Conservation (phyloP, 768 basidiomycete genomes). For the Hypholoma sublateritium region DNA sequence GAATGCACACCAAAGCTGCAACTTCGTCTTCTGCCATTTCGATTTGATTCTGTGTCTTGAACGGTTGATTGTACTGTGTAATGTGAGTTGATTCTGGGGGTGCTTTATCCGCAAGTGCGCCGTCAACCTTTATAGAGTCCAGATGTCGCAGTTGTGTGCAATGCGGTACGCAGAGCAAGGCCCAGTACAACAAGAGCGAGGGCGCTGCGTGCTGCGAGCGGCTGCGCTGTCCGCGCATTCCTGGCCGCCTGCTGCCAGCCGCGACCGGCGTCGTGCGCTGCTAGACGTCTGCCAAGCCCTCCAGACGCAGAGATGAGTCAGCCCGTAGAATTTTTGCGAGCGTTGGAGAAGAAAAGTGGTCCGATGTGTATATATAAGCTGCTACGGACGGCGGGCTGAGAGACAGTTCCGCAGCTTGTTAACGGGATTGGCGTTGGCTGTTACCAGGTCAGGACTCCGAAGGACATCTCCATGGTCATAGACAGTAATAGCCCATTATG, state of each 20-base stretch:
- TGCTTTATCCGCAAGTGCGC: neutral
- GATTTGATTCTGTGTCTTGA: neutral
- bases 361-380: neutral
- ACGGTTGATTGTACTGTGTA: neutral
- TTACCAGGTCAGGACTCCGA: neutral
- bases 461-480: too few relatives aligned
- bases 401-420: neutral
- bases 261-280: neutral
- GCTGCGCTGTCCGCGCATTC: neutral
- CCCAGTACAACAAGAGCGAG: neutral
- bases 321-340: neutral
- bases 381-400: neutral
- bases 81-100: neutral
- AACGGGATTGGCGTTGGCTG: neutral
- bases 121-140: neutral
- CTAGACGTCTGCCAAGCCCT: neutral
- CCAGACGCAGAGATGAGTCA: neutral
- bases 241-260: neutral
- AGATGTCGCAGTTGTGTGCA: neutral
- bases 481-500: too few relatives aligned
- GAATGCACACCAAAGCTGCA: constrained; percentile 47
- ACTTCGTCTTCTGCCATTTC: constrained; percentile 33
- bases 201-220: neutral
- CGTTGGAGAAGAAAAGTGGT: neutral
- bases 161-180: neutral